A percentile compares a stretch with the other conserved stretches of the same genome.
Conservation (phyloP, 805 yeast species). For the Nakazawaea anatomiae region DNA sequence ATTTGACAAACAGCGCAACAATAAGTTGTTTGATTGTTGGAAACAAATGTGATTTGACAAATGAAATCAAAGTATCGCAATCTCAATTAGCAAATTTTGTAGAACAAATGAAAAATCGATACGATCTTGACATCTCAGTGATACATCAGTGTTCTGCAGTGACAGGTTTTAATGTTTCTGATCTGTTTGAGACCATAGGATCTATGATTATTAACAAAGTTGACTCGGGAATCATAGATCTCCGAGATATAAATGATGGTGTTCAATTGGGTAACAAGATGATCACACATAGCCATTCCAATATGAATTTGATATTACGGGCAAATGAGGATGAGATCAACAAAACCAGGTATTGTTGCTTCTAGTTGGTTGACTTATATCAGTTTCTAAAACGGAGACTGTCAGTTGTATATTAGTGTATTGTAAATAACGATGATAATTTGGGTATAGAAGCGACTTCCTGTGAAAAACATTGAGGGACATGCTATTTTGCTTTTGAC, state of each 20-base stretch:
- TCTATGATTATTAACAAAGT: constrained; percentile 37
- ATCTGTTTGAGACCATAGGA: constrained; percentile 32
- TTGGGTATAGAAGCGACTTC: no score
- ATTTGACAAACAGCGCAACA: constrained; percentile 21
- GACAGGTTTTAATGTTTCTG: constrained; percentile 33
- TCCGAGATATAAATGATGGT: constrained; percentile 3
- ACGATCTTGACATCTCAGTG: constrained; percentile 20
- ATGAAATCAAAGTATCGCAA: not conserved
- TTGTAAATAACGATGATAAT: no score
- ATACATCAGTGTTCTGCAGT: constrained; percentile 31
- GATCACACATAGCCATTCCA: constrained; percentile 6
- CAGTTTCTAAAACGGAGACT: no score
- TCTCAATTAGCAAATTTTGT: constrained; percentile 4
- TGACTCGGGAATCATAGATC: constrained; percentile 30
- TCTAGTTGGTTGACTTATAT: not conserved
- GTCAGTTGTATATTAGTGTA: no score
- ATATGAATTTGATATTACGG: not conserved
- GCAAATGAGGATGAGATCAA: not conserved
- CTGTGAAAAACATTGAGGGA: no score
- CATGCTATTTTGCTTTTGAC: no score
- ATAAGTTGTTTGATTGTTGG: constrained; percentile 27
- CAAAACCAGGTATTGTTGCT: not conserved
- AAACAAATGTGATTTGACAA: constrained; percentile 25
- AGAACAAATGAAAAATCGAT: constrained; percentile 1
- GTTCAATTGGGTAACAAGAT: constrained; percentile 7